Evolutionary conservation across 345 rosid genomes (phyloP).

Genomic region (Ricinus communis): DNA sequence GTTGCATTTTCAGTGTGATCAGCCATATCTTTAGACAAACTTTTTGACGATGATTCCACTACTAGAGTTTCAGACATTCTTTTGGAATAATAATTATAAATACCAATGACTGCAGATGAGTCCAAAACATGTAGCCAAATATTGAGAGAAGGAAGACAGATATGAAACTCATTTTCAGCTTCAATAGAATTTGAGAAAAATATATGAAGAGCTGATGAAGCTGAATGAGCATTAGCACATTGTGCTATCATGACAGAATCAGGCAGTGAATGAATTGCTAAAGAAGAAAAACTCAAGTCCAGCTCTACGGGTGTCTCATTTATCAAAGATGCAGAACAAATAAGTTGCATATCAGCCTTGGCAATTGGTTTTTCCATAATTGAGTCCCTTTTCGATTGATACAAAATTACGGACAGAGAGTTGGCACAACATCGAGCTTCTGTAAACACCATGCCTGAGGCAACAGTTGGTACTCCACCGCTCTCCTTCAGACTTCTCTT

Average conservation of each 20-base stretch:
- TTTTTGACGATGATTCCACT: slow-evolving; percentile 25
- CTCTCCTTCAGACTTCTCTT: slow-evolving; percentile 44
- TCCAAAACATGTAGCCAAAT: slow-evolving; percentile 65
- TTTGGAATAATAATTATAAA: slow-evolving; percentile 36
- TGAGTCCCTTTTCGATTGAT: slow-evolving; percentile 37
- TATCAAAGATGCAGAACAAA: slow-evolving; percentile 53
- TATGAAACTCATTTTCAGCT: slow-evolving; percentile 38
- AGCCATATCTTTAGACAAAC: slow-evolving; percentile 21
- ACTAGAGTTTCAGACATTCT: slow-evolving; percentile 33
- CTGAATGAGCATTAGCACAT: slow-evolving; percentile 41
- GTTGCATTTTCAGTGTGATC: slow-evolving; percentile 20
- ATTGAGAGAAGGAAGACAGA: slow-evolving; percentile 70
- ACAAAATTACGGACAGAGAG: slow-evolving; percentile 44
- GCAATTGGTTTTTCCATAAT: slow-evolving; percentile 51
- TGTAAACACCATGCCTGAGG: slow-evolving; percentile 33
- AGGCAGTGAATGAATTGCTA: slow-evolving; percentile 49
- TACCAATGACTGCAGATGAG: slow-evolving; percentile 56
- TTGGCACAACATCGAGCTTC: slow-evolving; percentile 54
- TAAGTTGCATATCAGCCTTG: slow-evolving; percentile 55
- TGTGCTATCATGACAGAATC: slow-evolving; percentile 57
- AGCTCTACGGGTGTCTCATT: slow-evolving; percentile 43
- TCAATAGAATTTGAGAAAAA: slow-evolving; percentile 41
- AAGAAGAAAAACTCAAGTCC: slow-evolving; percentile 48
- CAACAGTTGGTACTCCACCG: slow-evolving; percentile 30
- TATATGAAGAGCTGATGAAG: slow-evolving; percentile 48